phyloP scores from a whole-genome alignment of 192 early-diverging fungal genomes.

The Coemansia sp. region DNA sequence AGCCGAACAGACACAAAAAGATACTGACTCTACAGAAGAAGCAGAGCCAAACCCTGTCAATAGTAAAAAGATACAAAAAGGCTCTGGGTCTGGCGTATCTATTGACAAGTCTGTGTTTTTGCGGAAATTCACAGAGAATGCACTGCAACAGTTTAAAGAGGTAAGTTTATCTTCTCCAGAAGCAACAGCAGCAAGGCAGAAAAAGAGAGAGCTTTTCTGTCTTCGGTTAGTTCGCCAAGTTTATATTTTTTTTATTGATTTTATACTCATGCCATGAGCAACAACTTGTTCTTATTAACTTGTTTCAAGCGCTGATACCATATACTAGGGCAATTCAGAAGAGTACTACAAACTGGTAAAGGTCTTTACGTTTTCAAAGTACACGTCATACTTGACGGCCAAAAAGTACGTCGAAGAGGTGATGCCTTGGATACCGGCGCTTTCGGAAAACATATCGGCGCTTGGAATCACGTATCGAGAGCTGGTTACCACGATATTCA shows the following conservation, averaged over 20 bases:
- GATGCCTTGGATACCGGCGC: conserved; percentile 33
- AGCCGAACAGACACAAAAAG: neutral
- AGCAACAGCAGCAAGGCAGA: too few relatives aligned
- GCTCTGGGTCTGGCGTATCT: neutral
- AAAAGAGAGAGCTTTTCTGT: too few relatives aligned
- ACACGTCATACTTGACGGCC: conserved; percentile 3
- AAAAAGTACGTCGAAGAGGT: conserved; percentile 31
- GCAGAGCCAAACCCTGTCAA: neutral
- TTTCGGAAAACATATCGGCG: conserved; percentile 35
- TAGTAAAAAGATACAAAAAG: neutral
- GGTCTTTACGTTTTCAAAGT: conserved; percentile 32
- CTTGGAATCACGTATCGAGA: conserved; percentile 28
- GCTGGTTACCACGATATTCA: conserved; percentile 35
- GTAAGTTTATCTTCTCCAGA: neutral
- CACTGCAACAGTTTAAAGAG: conserved; percentile 39
- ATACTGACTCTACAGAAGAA: neutral
- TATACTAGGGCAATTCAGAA: conserved; percentile 13
- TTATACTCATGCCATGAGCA: too few relatives aligned
- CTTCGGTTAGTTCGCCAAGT: too few relatives aligned
- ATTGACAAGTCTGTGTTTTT: conserved; percentile 46
- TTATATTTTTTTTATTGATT: too few relatives aligned
- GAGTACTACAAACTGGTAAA: conserved; percentile 45
- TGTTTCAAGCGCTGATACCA: too few relatives aligned
- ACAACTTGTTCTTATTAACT: too few relatives aligned
- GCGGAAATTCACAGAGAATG: conserved; percentile 39